These are phyloP conservation scores for Alopecurus myosuroides DNA, from an alignment of 176 grass and related monocot genomes.

Conservation along the genomic window DNA sequence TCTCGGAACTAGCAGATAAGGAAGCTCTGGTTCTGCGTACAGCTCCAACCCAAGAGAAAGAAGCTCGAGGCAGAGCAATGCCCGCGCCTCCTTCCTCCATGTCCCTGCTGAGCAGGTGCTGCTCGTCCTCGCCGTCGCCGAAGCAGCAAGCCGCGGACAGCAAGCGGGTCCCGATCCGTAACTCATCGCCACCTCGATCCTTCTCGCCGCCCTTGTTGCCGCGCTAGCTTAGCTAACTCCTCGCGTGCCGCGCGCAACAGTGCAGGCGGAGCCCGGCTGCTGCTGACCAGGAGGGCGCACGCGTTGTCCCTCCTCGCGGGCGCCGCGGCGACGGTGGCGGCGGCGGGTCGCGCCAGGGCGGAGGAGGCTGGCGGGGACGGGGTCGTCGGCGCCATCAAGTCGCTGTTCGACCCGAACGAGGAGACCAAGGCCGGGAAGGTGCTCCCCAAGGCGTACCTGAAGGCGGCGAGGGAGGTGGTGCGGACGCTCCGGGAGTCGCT, in stretches of 20 bases:
- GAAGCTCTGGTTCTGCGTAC: not conserved
- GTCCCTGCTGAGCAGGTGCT: conserved; percentile 33
- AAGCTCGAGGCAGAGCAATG: not conserved
- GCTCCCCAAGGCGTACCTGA: conserved; percentile 87
- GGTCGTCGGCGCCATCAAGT: conserved; percentile 65
- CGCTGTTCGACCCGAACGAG: conserved; percentile 79
- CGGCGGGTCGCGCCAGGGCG: conserved; percentile 33
- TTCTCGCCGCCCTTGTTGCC: not conserved
- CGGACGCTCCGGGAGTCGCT: conserved; percentile 85
- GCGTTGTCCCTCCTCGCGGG: conserved; percentile 25
- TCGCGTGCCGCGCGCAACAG: conserved; percentile 40
- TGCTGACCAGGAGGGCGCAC: conserved; percentile 37
- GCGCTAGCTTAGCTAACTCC: not conserved
- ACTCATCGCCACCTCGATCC: not conserved
- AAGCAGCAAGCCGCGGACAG: not conserved
- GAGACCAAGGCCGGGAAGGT: conserved; percentile 77
- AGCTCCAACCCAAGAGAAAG: too few relatives aligned
- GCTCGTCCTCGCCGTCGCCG: not conserved
- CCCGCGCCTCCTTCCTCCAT: conserved; percentile 15
- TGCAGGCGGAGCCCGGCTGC: conserved; percentile 43
- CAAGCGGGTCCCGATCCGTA: conserved; percentile 11
- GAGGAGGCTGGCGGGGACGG: conserved; percentile 29
- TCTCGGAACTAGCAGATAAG: too few relatives aligned
- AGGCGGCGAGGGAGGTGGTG: conserved; percentile 85
- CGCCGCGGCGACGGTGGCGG: not conserved